Evolutionary conservation across 2,329 filamentous ascomycete genomes (phyloP).

Genomic region (Thermothelomyces thermophilus): DNA sequence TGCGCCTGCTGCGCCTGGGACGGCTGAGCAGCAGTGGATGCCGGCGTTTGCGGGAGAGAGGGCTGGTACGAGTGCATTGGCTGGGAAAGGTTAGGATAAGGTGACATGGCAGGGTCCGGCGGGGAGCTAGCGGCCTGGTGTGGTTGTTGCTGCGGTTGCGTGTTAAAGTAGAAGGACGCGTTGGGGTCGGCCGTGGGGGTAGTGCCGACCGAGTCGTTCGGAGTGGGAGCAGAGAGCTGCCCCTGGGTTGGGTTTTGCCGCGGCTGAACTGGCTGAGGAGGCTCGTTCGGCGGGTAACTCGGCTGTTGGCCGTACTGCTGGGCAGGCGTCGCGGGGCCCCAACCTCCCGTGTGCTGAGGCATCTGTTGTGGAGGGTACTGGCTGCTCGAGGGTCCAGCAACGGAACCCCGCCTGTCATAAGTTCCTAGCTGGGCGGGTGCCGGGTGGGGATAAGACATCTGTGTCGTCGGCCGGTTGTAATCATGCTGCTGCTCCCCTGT

Average conservation of each 20-base stretch:
- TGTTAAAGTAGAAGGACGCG: constrained; percentile 52
- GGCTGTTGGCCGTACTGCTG: constrained; percentile 35
- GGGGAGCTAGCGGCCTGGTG: constrained; percentile 33
- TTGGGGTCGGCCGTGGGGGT: constrained; percentile 44
- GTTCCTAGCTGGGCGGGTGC: constrained; percentile 39
- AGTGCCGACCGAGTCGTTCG: constrained; percentile 30
- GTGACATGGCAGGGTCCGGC: constrained; percentile 40
- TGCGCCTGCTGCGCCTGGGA: constrained; percentile 27
- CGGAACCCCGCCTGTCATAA: constrained; percentile 39
- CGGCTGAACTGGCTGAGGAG: constrained; percentile 27
- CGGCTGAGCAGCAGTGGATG: constrained; percentile 34
- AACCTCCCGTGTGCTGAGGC: constrained; percentile 44
- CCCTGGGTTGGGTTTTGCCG: constrained; percentile 30
- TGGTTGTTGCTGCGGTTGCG: constrained; percentile 28
- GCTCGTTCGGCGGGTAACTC: constrained; percentile 26
- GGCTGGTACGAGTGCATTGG: constrained; percentile 39
- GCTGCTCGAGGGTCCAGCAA: constrained; percentile 34
- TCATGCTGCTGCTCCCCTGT: constrained; percentile 52
- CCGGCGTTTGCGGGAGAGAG: constrained; percentile 37
- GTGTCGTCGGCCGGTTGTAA: constrained; percentile 42
- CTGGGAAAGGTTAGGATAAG: constrained; percentile 48
- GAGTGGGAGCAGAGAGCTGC: constrained; percentile 28
- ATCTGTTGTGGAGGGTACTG: constrained; percentile 40
- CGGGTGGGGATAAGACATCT: constrained; percentile 47
- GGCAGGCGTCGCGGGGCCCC: constrained; percentile 39